Percentiles rank a stretch among this genome's conserved stretches.
phyloP scores from a whole-genome alignment of 768 basidiomycete genomes.

The Xerocomellus chrysenteron region DNA sequence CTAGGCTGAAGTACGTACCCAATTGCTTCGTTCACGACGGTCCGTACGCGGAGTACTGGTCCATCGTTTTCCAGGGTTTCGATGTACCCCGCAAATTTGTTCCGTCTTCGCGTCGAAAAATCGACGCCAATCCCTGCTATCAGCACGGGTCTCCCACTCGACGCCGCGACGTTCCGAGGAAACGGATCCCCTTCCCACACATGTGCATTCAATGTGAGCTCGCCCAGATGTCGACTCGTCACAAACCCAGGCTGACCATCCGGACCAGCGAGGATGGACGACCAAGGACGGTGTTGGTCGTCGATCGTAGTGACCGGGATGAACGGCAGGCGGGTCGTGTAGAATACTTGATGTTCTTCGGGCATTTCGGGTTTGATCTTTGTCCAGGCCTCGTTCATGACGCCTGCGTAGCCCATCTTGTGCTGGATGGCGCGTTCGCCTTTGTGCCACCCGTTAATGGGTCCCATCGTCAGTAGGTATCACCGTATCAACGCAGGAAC shows the following conservation, averaged over 20 bases:
- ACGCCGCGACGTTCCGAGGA: conserved; percentile 30
- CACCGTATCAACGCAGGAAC: background rate
- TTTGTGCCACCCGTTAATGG: conserved; percentile 38
- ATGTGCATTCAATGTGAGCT: conserved; percentile 37
- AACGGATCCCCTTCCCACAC: conserved; percentile 62
- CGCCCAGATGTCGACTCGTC: conserved; percentile 37
- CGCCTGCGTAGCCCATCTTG: conserved; percentile 43
- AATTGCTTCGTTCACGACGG: conserved; percentile 52
- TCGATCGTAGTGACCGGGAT: conserved; percentile 59
- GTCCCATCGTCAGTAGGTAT: conserved; percentile 14
- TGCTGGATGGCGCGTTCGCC: conserved; percentile 53
- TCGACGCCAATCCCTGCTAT: conserved; percentile 65
- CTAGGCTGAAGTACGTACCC: conserved; percentile 46
- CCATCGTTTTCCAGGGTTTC: conserved; percentile 32
- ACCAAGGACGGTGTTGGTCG: conserved; percentile 52
- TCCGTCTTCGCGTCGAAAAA: conserved; percentile 55
- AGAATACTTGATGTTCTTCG: conserved; percentile 49
- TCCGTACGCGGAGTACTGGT: conserved; percentile 35
- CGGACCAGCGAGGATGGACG: conserved; percentile 48
- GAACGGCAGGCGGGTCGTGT: conserved; percentile 50
- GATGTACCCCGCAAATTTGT: conserved; percentile 61
- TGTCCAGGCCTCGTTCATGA: conserved; percentile 38
- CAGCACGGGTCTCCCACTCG: conserved; percentile 25
- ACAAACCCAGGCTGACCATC: conserved; percentile 48
- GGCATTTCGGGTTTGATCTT: conserved; percentile 47